Conservation (phyloP, 352 stramenopile species). For the Phytophthora foliorum region DNA sequence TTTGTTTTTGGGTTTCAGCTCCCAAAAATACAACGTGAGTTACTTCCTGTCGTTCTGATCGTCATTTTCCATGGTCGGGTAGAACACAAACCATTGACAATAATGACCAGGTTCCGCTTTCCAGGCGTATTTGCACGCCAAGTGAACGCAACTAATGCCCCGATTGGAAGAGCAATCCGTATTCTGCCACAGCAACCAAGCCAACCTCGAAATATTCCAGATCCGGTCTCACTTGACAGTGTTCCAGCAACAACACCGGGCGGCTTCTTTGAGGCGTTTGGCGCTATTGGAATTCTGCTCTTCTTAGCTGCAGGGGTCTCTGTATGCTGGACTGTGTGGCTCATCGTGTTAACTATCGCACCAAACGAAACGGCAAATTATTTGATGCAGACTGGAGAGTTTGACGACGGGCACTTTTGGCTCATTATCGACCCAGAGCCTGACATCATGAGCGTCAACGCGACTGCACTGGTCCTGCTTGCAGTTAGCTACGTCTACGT, state of each 20-base stretch:
- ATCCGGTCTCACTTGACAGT: neutral
- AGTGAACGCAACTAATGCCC: neutral
- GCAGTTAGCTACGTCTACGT: constrained; percentile 32
- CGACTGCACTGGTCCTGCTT: constrained; percentile 22
- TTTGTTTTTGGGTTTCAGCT: too few species aligned
- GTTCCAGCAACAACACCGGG: neutral
- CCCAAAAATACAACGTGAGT: too few species aligned
- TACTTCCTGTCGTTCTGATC: too few species aligned
- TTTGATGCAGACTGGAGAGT: constrained; percentile 54
- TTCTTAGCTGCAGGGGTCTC: constrained; percentile 25
- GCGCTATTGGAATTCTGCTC: constrained; percentile 25
- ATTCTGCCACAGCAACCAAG: constrained; percentile 9
- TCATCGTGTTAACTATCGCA: constrained; percentile 40
- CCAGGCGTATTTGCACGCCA: neutral
- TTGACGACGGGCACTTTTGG: constrained; percentile 66
- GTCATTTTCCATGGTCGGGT: neutral
- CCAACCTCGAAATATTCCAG: neutral
- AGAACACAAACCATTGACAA: neutral
- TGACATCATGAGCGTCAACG: constrained; percentile 18
- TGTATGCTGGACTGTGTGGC: constrained; percentile 42
- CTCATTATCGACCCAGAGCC: constrained; percentile 32
- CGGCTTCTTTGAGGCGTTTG: constrained; percentile 33
- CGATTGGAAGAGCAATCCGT: neutral
- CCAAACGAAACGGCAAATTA: constrained; percentile 52
- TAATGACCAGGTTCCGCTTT: neutral